These are phyloP conservation scores for Leucogyrophana mollusca DNA, from an alignment of 768 basidiomycete species.

Conservation along the genomic window DNA sequence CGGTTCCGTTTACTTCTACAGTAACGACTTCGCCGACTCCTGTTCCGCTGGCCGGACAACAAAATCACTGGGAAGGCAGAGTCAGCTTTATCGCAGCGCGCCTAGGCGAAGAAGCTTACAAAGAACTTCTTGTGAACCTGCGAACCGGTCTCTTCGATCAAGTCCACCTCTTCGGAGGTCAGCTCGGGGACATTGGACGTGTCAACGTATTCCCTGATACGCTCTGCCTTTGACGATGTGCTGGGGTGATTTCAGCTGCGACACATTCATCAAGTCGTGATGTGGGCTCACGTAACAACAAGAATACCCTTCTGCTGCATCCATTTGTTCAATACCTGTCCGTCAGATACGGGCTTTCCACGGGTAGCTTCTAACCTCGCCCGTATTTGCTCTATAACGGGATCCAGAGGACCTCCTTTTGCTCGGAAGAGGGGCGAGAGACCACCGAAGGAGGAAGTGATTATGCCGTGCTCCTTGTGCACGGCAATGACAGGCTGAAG, in stretches of 20 bases:
- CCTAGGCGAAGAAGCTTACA: too few species aligned
- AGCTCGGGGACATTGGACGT: constrained; percentile 20
- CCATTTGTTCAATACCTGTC: constrained; percentile 20
- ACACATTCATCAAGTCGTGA: neutral
- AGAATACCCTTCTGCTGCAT: constrained; percentile 8
- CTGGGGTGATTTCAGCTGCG: constrained; percentile 8
- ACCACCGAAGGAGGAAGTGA: constrained; percentile 30
- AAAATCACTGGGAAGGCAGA: too few species aligned
- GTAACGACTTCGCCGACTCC: too few species aligned
- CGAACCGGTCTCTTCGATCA: constrained; percentile 17
- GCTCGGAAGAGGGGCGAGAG: constrained; percentile 27
- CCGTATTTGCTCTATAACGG: constrained; percentile 26
- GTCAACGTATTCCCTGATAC: constrained; percentile 21
- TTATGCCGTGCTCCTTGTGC: constrained; percentile 21
- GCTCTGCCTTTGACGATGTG: constrained; percentile 19
- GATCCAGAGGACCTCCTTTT: constrained; percentile 30
- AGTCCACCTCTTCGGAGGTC: constrained; percentile 16
- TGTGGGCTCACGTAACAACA: neutral
- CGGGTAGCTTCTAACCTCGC: constrained; percentile 13
- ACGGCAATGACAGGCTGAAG: constrained; percentile 17
- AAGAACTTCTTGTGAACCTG: constrained; percentile 11
- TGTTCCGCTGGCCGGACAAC: too few species aligned
- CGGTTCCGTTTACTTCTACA: too few species aligned
- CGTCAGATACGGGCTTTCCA: constrained; percentile 12
- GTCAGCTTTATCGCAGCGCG: too few species aligned